Conservation (phyloP, 176 grass and related monocot genomes). For the Phoenix dactylifera region DNA sequence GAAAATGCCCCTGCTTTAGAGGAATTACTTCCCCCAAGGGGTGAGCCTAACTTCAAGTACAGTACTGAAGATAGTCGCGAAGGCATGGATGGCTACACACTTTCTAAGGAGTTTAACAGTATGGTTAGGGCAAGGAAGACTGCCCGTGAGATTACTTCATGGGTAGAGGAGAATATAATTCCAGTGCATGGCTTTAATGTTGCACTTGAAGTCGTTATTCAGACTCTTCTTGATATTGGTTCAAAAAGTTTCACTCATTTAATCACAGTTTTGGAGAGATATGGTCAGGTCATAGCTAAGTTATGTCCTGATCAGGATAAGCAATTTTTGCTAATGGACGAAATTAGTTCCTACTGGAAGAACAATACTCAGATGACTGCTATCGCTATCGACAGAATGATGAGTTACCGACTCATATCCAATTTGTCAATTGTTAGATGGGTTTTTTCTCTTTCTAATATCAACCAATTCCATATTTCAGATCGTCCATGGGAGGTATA, state of each 20-base stretch:
- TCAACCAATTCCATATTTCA: constrained; percentile 86
- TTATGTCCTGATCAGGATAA: constrained; percentile 71
- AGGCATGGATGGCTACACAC: constrained; percentile 28
- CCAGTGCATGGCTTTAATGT: constrained; percentile 56
- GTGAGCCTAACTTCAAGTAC: constrained; percentile 73
- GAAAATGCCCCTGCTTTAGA: constrained; percentile 77
- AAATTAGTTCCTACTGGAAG: constrained; percentile 80
- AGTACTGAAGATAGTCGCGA: constrained; percentile 44
- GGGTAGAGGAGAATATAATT: constrained; percentile 77
- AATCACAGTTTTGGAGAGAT: constrained; percentile 87
- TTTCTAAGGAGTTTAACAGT: constrained; percentile 72
- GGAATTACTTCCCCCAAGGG: constrained; percentile 83
- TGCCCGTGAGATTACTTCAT: constrained; percentile 61
- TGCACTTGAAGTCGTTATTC: constrained; percentile 75
- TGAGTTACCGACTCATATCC: constrained; percentile 82
- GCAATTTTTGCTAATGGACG: constrained; percentile 80
- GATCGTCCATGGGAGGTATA: constrained; percentile 96
- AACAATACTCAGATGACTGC: constrained; percentile 95
- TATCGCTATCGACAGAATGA: constrained; percentile 96
- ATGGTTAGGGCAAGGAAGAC: constrained; percentile 72
- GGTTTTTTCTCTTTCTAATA: constrained; percentile 73
- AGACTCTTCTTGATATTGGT: constrained; percentile 91
- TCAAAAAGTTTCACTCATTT: constrained; percentile 99
- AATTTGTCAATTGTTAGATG: constrained; percentile 92
- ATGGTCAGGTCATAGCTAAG: constrained; percentile 70